A percentile compares a stretch with the other conserved stretches of the same genome.
Conservation (phyloP, 2,329 filamentous ascomycete species). For the Rosellinia necatrix region DNA sequence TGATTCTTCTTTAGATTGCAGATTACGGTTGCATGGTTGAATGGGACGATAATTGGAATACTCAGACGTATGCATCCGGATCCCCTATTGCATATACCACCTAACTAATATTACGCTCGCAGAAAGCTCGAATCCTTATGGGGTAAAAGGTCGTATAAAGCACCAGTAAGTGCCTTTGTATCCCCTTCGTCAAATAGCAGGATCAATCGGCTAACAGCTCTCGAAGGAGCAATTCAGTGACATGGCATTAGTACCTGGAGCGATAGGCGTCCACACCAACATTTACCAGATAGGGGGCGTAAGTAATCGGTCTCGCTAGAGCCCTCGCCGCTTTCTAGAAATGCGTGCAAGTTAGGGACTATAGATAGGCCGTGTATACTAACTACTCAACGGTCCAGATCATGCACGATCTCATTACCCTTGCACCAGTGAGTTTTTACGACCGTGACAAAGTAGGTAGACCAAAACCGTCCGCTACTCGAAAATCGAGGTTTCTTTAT, state of each 20-base stretch:
- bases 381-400: background rate
- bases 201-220: background rate
- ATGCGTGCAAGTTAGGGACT: background rate
- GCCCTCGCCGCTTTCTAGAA: background rate
- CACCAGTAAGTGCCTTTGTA: conserved; percentile 9
- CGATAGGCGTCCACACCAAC: conserved; percentile 4
- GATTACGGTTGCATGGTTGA: conserved; percentile 24
- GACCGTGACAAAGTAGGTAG: background rate
- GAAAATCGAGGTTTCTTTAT: background rate
- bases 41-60: conserved; percentile 10
- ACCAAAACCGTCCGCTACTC: no score
- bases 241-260: accelerated
- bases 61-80: background rate
- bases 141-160: conserved; percentile 8
- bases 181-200: background rate
- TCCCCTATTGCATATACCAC: background rate
- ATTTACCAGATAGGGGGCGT: conserved; percentile 23
- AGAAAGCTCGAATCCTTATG: conserved; percentile 4
- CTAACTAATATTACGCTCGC: background rate
- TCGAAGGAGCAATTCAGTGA: conserved; percentile 8
- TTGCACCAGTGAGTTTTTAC: accelerated
- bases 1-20: conserved; percentile 17
- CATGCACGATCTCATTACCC: conserved; percentile 23
- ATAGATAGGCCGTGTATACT: background rate
- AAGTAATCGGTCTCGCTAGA: background rate